Evolutionary conservation across 108 stramenopile genomes (phyloP), one percentile per base, ranked within the genome.

Genomic region (Cyclotella cryptica): DNA sequence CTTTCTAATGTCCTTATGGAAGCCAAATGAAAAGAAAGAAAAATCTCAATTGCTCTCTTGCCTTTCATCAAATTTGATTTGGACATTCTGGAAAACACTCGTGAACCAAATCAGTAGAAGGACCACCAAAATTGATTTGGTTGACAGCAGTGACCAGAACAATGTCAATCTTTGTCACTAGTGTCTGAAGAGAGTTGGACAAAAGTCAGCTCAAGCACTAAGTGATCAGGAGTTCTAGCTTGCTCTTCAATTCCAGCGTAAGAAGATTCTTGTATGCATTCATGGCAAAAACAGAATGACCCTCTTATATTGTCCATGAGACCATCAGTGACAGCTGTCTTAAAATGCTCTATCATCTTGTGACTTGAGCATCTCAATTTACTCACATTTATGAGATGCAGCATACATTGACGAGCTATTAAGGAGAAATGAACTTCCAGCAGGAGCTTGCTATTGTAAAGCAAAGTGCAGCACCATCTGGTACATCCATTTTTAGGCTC

Each of bases 21-120:
- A 78, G 60, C 77, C 77, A 27, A 15, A 14, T 63, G 60, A 58
- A 29, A 76, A 76, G 27, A 60, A 52, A 18, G 42, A 60, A 44
- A 45, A 47, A 76, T 58, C 17, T 17, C 15, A 17, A 76, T 45
- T 3, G 75, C 66, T 46, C 3, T 76, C 39, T 69, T 69, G 22
- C 75, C 75, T 30, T 51, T 51, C 17, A 39, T 58, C 14, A 76
- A 15, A 57, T 76, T 76, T 14, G 40, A 30, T 18, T 45, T 52
- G 3, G 75, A 49, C 4, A 68, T 35, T 12, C 10, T 40, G 15
- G 47, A 17, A 29, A 21, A 49, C 29, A 69, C 49, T 22, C 27
- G 53, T 9, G 17, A 70, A 69, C 64, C 14, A 22, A 15, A 21
- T 54, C 46, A 29, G 47, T 45, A 21, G 28, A 9, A 19, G 59